Evolutionary conservation across 352 stramenopile genomes (phyloP), one percentile per base, ranked within the genome.

Genomic region (Achlya hypogyna): DNA sequence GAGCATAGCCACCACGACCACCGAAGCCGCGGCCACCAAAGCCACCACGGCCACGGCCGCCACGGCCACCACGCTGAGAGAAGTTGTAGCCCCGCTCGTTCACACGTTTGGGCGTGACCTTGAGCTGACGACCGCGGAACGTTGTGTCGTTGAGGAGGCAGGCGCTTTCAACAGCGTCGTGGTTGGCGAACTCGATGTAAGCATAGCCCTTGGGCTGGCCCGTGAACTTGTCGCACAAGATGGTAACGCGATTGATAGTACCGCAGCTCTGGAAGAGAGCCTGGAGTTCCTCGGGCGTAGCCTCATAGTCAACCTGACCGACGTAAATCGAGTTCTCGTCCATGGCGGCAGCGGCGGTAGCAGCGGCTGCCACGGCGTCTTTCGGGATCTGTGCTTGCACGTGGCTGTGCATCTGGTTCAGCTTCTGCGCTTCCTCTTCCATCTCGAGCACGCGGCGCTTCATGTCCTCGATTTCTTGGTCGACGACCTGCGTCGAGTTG

Each of bases 161-260:
- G 1, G 91, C 91, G 58, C 88, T 93, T 67, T 97, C 86, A 38
- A 96, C 88, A 4, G 83, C 77, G 47, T 96, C 86, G 22, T 80
- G 86, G 4, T 91, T 89, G 18, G 82, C 80, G 59, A 98, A 98
- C 72, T 98, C 91, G 62, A 98, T 94, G 81, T 98, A 98, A 52
- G 92, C 92, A 69, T 93, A 98, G 58, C 96, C 88, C 87, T 98
- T 97, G 2, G 93, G 90, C 63, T 96, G 87, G 40, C 95, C 93
- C 22, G 96, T 98, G 70, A 96, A 97, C 77, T 98, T 98, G 79
- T 99, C 95, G 74, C 94, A 98, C 23, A 98, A 79, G 70, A 99
- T 99, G 20, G 96, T 99, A 14, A 99, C 91, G 58, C 96, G 87
- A 73, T 98, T 98, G 52, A 99, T 97, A 25, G 87, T 97, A 29